Conservation (phyloP, 2,329 filamentous ascomycete species). For the Aspergillus novoparasiticus region DNA sequence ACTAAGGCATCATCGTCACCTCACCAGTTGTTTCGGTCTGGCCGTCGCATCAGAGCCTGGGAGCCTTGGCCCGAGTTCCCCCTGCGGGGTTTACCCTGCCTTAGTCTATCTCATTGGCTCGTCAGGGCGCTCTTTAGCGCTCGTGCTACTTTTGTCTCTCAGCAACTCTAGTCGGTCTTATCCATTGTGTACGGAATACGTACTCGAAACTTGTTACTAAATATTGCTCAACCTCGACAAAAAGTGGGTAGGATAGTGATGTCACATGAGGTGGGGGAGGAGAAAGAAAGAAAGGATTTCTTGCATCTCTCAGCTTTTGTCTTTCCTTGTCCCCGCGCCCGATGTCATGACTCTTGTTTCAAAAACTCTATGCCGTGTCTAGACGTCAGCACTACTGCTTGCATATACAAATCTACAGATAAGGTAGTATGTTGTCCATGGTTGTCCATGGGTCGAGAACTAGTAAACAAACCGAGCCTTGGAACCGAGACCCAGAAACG, state of each 20-base stretch:
- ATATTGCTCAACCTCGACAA: not conserved
- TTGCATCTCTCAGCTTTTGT: not conserved
- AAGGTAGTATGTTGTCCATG: slow-evolving; percentile 2
- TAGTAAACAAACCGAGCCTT: slow-evolving; percentile 18
- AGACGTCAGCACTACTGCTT: not conserved
- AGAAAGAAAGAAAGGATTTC: not conserved
- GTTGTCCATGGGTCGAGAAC: slow-evolving; percentile 5
- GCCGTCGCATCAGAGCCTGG: slow-evolving; percentile 7
- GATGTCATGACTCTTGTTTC: slow-evolving; percentile 3
- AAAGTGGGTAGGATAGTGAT: slow-evolving; percentile 15
- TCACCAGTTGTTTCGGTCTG: slow-evolving; percentile 1
- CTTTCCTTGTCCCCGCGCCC: not conserved
- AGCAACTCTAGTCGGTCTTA: slow-evolving; percentile 22
- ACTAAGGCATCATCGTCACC: slow-evolving; percentile 9
- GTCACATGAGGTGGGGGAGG: slow-evolving; percentile 12
- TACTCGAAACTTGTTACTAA: slow-evolving; percentile 2
- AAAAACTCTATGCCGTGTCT: not conserved
- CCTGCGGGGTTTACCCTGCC: slow-evolving; percentile 20
- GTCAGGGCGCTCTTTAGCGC: slow-evolving; percentile 13
- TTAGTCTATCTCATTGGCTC: slow-evolving; percentile 18
- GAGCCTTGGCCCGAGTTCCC: slow-evolving; percentile 9
- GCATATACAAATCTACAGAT: not conserved
- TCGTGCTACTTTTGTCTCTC: slow-evolving; percentile 14
- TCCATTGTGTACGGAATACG: not conserved
- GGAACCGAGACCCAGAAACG: slow-evolving; percentile 14